Base-by-base conservation (phyloP, 2,329 filamentous ascomycete species). In the Colletotrichum incanum region DNA sequence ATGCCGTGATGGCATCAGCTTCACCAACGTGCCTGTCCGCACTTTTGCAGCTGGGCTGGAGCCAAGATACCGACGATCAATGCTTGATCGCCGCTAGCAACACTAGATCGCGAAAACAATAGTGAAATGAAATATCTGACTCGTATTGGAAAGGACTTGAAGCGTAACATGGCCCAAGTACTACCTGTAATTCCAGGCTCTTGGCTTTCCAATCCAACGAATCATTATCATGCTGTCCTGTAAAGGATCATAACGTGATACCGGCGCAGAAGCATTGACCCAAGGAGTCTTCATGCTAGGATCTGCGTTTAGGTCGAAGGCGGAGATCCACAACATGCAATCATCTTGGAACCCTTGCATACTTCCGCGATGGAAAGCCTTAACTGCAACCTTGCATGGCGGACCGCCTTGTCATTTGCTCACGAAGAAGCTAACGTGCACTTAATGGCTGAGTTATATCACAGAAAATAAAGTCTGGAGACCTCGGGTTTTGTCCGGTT, bases 291-390 rank as follows among this genome's bases (percentile, higher is more conserved):
- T 39, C 20, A 18, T 23, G 59, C 28, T 14, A 62, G 20, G 59
- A 49, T 62, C 43, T 62, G 43, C 45, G 7, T 50, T 28, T 34
- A 39, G 31, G 34, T 45, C 31, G 43, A 20, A 41, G n/a, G 11
- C 31, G 26, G 45, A 50, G 20, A 50, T 50, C 59, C 43, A 50
- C 59, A 23, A 3, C 14, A 50, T 23, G n/a, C n/a, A 26, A 49
- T 45, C 47, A 62, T 61, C 28, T 23, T 37, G 43, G 43, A 26
- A 49, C 28, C 59, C 31, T 62, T 60, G 58, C 26, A 49, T 14
- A 26, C 37, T 14, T 31, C 34, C 11, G 14, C 28, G 26, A 34
- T 23, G 58, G 31, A 34, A 12, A 50, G 34, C 31, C n/a, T 49
- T 39, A 62, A 41, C 16, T 41, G 60, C 31, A 39, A 50, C 45